Evolutionary conservation across 1,284 basidiomycete genomes (phyloP).

Genomic region (Puccinia coronata): DNA sequence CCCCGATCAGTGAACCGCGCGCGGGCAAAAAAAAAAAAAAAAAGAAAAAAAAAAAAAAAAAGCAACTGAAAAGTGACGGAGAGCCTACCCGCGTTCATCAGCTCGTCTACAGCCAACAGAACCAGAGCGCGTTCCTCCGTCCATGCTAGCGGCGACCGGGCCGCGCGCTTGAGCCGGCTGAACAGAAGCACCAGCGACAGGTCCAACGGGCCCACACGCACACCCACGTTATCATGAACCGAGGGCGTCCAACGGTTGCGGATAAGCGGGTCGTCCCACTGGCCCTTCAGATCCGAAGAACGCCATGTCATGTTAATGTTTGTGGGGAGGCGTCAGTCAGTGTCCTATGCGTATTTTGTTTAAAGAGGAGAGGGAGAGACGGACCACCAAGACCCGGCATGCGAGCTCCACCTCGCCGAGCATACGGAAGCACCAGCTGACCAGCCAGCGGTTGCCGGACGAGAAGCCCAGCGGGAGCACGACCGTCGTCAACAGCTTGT

Average conservation of each 20-base stretch:
- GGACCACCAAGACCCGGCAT: slow-evolving; percentile 75
- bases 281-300: neutral
- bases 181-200: slow-evolving; percentile 25
- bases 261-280: slow-evolving; percentile 13
- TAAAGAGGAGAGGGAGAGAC: neutral
- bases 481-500: slow-evolving; percentile 69
- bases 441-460: slow-evolving; percentile 88
- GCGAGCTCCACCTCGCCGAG: slow-evolving; percentile 79
- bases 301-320: neutral
- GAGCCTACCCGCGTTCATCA: slow-evolving; percentile 1
- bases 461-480: slow-evolving; percentile 81
- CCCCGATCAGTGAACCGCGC: neutral
- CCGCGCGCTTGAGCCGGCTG: slow-evolving; percentile 10
- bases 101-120: neutral
- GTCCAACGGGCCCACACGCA: slow-evolving; percentile 32
- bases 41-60: neutral
- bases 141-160: neutral
- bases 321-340: too few species aligned
- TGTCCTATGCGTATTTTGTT: neutral
- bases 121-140: neutral
- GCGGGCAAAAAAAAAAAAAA: neutral
- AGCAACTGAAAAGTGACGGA: neutral
- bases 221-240: neutral
- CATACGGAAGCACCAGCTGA: slow-evolving; percentile 95
- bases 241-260: neutral